Percentiles rank a stretch among this genome's conserved stretches.
Evolutionary conservation across 441 rosid species (phyloP).

Genomic region (Pelargonium australe): DNA sequence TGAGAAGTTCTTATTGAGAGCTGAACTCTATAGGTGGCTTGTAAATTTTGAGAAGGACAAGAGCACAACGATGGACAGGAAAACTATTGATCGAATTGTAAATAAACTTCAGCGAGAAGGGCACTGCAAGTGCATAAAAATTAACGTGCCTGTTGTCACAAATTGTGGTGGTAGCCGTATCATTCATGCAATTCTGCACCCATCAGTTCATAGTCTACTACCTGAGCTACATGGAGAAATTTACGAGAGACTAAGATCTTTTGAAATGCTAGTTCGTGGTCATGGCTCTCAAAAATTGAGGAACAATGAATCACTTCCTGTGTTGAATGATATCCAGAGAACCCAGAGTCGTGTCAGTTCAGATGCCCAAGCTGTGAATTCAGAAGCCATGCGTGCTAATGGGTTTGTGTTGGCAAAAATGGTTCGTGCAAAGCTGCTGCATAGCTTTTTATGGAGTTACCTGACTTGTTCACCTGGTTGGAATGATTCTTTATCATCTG

Average conservation of each 20-base stretch:
- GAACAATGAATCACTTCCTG: slow-evolving; percentile 52
- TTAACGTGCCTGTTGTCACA: slow-evolving; percentile 71
- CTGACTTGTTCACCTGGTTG: slow-evolving; percentile 47
- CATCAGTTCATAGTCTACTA: slow-evolving; percentile 57
- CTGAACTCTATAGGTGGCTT: slow-evolving; percentile 83
- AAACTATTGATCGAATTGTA: slow-evolving; percentile 68
- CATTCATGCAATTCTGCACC: slow-evolving; percentile 68
- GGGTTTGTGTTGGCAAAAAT: slow-evolving; percentile 94
- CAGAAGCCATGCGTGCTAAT: slow-evolving; percentile 85
- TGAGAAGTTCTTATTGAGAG: slow-evolving; percentile 70
- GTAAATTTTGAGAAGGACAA: slow-evolving; percentile 74
- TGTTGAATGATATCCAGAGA: slow-evolving; percentile 62
- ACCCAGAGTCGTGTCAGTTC: slow-evolving; percentile 41
- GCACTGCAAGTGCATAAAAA: slow-evolving; percentile 53
- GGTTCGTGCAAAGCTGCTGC: slow-evolving; percentile 86
- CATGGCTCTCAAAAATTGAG: slow-evolving; percentile 50
- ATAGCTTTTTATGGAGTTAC: slow-evolving; percentile 75
- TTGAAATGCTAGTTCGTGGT: slow-evolving; percentile 71
- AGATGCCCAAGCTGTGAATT: slow-evolving; percentile 36
- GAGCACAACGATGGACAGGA: slow-evolving; percentile 68
- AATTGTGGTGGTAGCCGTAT: slow-evolving; percentile 67
- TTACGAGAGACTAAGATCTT: slow-evolving; percentile 66
- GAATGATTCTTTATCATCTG: slow-evolving; percentile 43
- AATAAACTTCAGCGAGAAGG: slow-evolving; percentile 83
- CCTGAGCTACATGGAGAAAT: slow-evolving; percentile 58